phyloP scores from a whole-genome alignment of 805 yeast genomes.

The Jamesozyma jinghongensis region DNA sequence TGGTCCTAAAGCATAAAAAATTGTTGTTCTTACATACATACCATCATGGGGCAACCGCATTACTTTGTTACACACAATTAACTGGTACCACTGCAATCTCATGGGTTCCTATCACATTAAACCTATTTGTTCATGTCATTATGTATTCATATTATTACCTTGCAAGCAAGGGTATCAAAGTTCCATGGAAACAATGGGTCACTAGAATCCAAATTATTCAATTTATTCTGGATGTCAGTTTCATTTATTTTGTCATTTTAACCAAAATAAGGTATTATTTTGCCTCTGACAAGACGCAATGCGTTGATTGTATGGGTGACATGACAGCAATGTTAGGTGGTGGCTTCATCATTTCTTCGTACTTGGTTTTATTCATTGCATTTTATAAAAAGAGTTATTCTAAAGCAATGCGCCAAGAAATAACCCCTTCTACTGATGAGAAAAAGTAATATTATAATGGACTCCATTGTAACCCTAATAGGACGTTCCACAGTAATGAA shows the following conservation, averaged over 20 bases:
- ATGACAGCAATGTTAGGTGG: constrained; percentile 65
- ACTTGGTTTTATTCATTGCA: constrained; percentile 63
- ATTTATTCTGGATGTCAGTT: constrained; percentile 76
- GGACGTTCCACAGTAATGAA: no score
- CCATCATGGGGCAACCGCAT: constrained; percentile 97
- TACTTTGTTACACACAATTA: constrained; percentile 86
- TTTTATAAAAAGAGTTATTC: constrained; percentile 68
- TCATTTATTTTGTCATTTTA: constrained; percentile 88
- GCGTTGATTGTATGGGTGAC: constrained; percentile 70
- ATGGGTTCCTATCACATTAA: constrained; percentile 89
- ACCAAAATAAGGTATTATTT: constrained; percentile 34
- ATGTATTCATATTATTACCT: constrained; percentile 98
- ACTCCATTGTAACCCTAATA: no score
- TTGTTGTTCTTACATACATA: constrained; percentile 88
- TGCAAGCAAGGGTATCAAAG: constrained; percentile 84
- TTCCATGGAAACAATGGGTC: constrained; percentile 99
- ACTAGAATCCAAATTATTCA: constrained; percentile 92
- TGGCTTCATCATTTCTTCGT: constrained; percentile 66
- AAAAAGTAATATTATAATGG: no score
- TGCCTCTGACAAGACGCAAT: constrained; percentile 36
- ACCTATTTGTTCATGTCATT: constrained; percentile 85
- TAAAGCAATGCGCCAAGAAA: constrained; percentile 26
- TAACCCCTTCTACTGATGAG: no score
- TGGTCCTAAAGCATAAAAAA: constrained; percentile 85
- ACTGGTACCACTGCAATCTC: constrained; percentile 83